These are phyloP conservation scores for Coemansia sp. DNA, from an alignment of 192 early-diverging fungal genomes.

Conservation along the genomic window DNA sequence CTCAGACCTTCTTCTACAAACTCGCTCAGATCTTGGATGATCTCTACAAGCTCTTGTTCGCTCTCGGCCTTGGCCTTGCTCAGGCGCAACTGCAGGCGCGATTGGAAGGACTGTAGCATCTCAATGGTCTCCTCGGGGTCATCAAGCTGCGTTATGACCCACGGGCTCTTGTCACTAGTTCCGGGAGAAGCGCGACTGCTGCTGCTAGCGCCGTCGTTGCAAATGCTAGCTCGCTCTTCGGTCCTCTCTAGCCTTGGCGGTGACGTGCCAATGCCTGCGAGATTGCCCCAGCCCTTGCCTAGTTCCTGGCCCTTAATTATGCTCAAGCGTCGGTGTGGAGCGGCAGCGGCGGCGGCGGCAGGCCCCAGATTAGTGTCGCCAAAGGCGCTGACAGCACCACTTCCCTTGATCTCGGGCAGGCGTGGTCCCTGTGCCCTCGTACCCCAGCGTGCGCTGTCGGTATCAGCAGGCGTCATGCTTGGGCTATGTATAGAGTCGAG, in stretches of 20 bases:
- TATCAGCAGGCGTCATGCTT: background rate
- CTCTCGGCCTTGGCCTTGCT: slow-evolving; percentile 37
- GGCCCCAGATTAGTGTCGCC: background rate
- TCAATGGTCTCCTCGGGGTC: slow-evolving; percentile 18
- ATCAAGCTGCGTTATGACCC: slow-evolving; percentile 26
- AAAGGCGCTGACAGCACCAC: background rate
- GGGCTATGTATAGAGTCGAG: background rate
- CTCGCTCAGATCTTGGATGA: slow-evolving; percentile 37
- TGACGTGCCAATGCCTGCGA: background rate
- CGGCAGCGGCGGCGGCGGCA: background rate
- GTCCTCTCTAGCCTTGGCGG: background rate
- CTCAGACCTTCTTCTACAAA: slow-evolving; percentile 55
- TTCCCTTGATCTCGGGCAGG: background rate
- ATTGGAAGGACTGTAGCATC: slow-evolving; percentile 24
- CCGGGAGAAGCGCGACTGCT: slow-evolving; percentile 1
- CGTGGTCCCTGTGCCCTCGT: background rate
- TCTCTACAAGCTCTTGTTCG: slow-evolving; percentile 43
- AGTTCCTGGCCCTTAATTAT: slow-evolving; percentile 36
- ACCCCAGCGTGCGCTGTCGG: background rate
- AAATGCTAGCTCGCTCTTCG: background rate
- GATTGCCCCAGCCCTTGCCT: slow-evolving; percentile 10
- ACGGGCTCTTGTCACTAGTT: slow-evolving; percentile 11
- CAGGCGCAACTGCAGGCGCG: slow-evolving; percentile 26
- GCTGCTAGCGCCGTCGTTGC: background rate
- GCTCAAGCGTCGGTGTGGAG: slow-evolving; percentile 36